phyloP scores from a whole-genome alignment of 305 asterid genomes.

The Ajuga reptans region DNA sequence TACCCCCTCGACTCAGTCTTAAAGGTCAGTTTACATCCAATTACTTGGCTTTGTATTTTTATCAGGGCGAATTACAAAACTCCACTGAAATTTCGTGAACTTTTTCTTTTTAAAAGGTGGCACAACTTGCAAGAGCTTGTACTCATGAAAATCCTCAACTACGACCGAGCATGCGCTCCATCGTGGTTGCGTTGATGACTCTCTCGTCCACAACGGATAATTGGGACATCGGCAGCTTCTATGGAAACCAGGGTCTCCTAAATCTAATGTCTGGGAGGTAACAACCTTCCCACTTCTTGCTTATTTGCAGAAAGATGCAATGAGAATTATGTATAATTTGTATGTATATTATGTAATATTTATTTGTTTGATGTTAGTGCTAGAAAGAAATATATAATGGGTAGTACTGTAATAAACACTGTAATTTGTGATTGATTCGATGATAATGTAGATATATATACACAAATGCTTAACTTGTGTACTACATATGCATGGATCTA shows the following conservation, averaged over 20 bases:
- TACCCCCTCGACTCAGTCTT: conserved; percentile 64
- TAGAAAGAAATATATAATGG: background rate
- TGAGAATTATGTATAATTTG: background rate
- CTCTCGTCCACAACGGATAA: conserved; percentile 79
- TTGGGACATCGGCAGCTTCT: conserved; percentile 84
- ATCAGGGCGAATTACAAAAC: background rate
- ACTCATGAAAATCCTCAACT: conserved; percentile 76
- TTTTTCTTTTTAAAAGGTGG: too few species aligned
- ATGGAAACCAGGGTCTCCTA: conserved; percentile 55
- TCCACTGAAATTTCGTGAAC: too few species aligned
- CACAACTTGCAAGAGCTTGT: conserved; percentile 79
- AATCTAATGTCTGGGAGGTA: conserved; percentile 78
- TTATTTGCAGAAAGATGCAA: background rate
- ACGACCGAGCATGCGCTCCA: conserved; percentile 80
- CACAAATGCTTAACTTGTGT: too few species aligned
- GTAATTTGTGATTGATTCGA: too few species aligned
- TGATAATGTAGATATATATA: too few species aligned
- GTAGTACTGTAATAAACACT: too few species aligned
- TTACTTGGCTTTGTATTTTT: background rate
- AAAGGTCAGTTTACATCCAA: conserved; percentile 37
- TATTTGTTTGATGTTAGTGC: background rate
- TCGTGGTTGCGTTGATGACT: conserved; percentile 83
- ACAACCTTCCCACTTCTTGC: background rate
- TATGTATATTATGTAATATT: background rate
- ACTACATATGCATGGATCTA: too few species aligned